phyloP scores from a whole-genome alignment of 202 grass and related monocot genomes.

The Hordeum pubiflorum region DNA sequence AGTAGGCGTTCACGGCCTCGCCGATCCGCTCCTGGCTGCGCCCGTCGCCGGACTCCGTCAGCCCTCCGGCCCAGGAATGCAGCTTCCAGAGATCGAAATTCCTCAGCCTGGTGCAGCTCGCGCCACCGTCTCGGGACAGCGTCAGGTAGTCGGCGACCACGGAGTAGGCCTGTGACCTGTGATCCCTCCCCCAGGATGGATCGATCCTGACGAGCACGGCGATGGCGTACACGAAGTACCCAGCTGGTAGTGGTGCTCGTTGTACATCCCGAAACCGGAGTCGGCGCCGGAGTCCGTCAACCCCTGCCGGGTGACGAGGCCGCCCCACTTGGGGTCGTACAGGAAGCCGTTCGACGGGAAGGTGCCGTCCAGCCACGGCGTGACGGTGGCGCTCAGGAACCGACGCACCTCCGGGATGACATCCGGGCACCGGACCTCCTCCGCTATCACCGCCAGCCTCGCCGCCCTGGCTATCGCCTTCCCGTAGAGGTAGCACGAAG shows the following conservation, averaged over 20 bases:
- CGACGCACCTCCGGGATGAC: neutral
- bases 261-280: no score
- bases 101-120: slow-evolving; percentile 49
- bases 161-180: no score
- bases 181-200: no score
- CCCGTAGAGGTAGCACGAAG: neutral
- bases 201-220: no score
- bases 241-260: no score
- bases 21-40: neutral
- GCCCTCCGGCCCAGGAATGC: slow-evolving; percentile 73
- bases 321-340: no score
- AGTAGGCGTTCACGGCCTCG: neutral
- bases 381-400: neutral
- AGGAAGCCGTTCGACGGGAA: neutral
- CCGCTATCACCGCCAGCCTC: neutral
- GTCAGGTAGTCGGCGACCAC: slow-evolving; percentile 10
- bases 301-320: no score
- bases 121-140: slow-evolving; percentile 34
- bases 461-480: neutral
- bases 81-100: slow-evolving; percentile 81
- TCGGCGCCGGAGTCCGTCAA: no score
- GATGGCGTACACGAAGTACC: no score
- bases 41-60: slow-evolving; percentile 45
- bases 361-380: neutral
- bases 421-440: neutral